Conservation (phyloP, 2,329 filamentous ascomycete species). For the Byssoonygena ceratinophila region DNA sequence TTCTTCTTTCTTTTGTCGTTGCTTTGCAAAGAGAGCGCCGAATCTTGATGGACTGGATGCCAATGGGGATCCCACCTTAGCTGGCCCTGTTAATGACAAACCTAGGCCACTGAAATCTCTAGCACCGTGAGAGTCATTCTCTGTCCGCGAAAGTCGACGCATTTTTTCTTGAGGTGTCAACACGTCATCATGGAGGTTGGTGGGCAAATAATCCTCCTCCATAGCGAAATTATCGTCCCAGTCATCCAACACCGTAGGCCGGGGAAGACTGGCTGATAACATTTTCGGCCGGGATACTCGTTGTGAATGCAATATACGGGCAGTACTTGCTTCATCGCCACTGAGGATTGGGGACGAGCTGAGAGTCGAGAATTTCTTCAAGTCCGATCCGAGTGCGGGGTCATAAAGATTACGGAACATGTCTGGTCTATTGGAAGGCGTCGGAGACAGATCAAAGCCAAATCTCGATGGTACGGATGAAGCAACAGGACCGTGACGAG, state of each 20-base stretch:
- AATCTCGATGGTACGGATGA: constrained; percentile 90
- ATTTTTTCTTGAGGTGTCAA: constrained; percentile 52
- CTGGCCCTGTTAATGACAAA: constrained; percentile 39
- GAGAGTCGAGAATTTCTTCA: constrained; percentile 47
- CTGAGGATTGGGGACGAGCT: constrained; percentile 49
- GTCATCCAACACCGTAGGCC: constrained; percentile 43
- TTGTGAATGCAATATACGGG: constrained; percentile 54
- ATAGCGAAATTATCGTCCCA: constrained; percentile 62
- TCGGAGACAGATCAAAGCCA: constrained; percentile 61
- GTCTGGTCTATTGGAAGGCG: constrained; percentile 55
- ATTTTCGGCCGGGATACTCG: constrained; percentile 50
- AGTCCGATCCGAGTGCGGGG: constrained; percentile 62
- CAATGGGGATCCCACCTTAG: constrained; percentile 46
- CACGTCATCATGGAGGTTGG: constrained; percentile 52
- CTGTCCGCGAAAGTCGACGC: constrained; percentile 49
- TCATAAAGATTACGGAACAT: constrained; percentile 50
- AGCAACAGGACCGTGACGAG: constrained; percentile 79
- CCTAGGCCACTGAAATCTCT: constrained; percentile 43
- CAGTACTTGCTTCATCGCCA: constrained; percentile 57
- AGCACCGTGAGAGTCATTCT: constrained; percentile 41
- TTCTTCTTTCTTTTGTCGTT: constrained; percentile 43
- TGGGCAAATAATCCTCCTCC: constrained; percentile 81
- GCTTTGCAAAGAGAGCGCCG: constrained; percentile 47
- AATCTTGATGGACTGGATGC: constrained; percentile 54
- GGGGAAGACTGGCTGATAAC: constrained; percentile 52